Conservation (phyloP, 73 alveolate genomes). For the Diophrys appendiculata region DNA sequence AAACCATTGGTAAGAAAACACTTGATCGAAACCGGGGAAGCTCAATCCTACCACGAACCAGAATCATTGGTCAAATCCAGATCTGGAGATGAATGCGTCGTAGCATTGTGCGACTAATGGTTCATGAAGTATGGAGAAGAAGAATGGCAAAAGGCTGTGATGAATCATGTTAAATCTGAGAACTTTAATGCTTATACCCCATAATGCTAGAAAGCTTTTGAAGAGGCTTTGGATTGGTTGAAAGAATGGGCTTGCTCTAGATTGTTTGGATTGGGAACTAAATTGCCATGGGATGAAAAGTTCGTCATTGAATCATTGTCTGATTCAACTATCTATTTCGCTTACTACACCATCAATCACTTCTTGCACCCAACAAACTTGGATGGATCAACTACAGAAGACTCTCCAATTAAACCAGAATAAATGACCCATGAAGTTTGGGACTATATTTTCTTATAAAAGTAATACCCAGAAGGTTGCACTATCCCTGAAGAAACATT, state of each 20-base stretch:
- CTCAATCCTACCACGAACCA: constrained; percentile 97
- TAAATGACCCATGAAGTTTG: constrained; percentile 93
- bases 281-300: constrained; percentile 95
- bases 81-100: constrained; percentile 98
- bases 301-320: constrained; percentile 97
- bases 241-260: constrained; percentile 99
- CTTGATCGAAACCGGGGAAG: constrained; percentile 76
- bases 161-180: constrained; percentile 80
- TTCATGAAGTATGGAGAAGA: constrained; percentile 95
- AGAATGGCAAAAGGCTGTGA: constrained; percentile 88
- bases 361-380: constrained; percentile 88
- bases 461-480: constrained; percentile 78
- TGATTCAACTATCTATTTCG: constrained; percentile 99
- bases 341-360: constrained; percentile 98
- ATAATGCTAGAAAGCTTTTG: constrained; percentile 82
- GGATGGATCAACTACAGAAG: constrained; percentile 75
- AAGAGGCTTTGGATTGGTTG: constrained; percentile 96
- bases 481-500: constrained; percentile 77
- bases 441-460: constrained; percentile 91
- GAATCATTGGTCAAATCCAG: constrained; percentile 94
- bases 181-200: constrained; percentile 90
- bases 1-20: constrained; percentile 78
- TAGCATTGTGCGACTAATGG: constrained; percentile 99
- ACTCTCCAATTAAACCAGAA: constrained; percentile 82
- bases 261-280: constrained; percentile 97